Evolutionary conservation across 139 green algal genomes (phyloP).

Genomic region (Chlamydomonas schloesseri): DNA sequence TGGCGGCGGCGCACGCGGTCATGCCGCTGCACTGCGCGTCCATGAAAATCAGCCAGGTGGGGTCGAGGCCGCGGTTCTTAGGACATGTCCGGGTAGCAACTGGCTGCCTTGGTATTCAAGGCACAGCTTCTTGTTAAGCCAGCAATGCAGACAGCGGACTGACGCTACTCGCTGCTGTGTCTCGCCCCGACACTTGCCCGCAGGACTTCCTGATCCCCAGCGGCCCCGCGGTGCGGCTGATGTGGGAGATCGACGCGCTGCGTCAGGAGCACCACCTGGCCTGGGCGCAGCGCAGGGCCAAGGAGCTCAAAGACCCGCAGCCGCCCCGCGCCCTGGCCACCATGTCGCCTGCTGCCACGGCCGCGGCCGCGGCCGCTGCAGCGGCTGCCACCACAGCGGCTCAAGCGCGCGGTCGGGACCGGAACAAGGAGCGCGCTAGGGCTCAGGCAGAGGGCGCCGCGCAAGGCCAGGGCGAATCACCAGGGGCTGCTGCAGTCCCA

Average conservation of each 20-base stretch:
- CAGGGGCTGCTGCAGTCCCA: too few relatives aligned
- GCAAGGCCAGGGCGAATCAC: too few relatives aligned
- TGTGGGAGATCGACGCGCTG: constrained; percentile 36
- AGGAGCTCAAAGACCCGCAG: background rate
- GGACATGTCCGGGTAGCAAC: too few relatives aligned
- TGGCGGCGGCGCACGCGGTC: constrained; percentile 33
- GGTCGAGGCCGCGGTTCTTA: too few relatives aligned
- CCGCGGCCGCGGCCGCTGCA: background rate
- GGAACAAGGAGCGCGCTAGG: background rate
- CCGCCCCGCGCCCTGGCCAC: background rate
- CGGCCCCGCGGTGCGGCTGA: constrained; percentile 10
- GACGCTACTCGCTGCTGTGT: too few relatives aligned
- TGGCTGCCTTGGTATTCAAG: too few relatives aligned
- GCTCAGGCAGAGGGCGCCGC: too few relatives aligned
- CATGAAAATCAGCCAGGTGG: constrained; percentile 34
- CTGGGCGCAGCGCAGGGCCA: background rate
- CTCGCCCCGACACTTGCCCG: too few relatives aligned
- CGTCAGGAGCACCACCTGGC: constrained; percentile 37
- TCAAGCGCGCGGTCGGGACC: background rate
- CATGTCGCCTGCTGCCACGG: too few relatives aligned
- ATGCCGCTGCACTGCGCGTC: constrained; percentile 41
- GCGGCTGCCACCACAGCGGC: background rate
- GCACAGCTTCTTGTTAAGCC: too few relatives aligned
- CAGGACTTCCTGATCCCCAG: constrained; percentile 25
- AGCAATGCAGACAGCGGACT: too few relatives aligned